phyloP scores from a whole-genome alignment of 1,284 basidiomycete genomes.

The Sporisorium reilianum region DNA sequence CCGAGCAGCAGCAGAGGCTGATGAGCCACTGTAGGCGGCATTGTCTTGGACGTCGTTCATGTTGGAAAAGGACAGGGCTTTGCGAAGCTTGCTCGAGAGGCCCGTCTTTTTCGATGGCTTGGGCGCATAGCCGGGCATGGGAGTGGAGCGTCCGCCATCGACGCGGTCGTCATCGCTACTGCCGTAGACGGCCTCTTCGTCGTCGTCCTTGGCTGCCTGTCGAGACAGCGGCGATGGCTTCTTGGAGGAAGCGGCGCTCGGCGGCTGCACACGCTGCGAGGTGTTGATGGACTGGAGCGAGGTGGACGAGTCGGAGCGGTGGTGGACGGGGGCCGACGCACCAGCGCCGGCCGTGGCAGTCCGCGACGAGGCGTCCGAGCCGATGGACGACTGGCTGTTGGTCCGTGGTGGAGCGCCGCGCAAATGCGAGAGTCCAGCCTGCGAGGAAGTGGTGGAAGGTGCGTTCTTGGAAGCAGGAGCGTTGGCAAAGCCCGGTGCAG shows the following conservation, averaged over 20 bases:
- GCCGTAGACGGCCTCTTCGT: constrained; percentile 54
- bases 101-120: constrained; percentile 57
- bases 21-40: constrained; percentile 5
- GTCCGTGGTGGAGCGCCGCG: constrained; percentile 43
- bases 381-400: constrained; percentile 47
- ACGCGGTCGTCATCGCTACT: constrained; percentile 60
- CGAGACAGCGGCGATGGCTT: constrained; percentile 62
- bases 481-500: constrained; percentile 22
- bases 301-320: constrained; percentile 35
- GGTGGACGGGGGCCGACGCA: constrained; percentile 20
- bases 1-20: constrained; percentile 16
- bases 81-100: constrained; percentile 59
- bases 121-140: constrained; percentile 51
- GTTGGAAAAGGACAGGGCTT: constrained; percentile 61
- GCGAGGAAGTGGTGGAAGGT: constrained; percentile 20
- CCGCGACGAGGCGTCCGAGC: constrained; percentile 33
- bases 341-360: constrained; percentile 13
- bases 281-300: constrained; percentile 36
- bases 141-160: constrained; percentile 51
- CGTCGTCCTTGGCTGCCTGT: constrained; percentile 53
- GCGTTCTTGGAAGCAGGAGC: constrained; percentile 13
- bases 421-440: constrained; percentile 45
- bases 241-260: constrained; percentile 41
- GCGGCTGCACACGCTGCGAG: constrained; percentile 25
- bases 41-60: constrained; percentile 53